phyloP scores from a whole-genome alignment of 257 asterid genomes.

The Lycium ferocissimum region DNA sequence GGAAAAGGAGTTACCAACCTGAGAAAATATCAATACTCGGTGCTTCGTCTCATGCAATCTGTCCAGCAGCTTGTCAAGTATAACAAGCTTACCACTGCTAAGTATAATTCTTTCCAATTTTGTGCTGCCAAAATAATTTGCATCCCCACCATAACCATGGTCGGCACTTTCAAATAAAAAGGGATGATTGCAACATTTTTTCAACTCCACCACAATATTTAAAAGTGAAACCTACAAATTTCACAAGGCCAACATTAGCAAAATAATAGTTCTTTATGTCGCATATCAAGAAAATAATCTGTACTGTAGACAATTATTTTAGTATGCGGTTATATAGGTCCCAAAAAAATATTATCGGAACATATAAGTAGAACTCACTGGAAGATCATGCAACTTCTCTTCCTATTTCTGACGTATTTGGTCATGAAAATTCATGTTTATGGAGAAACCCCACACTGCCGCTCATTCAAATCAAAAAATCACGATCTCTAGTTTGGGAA shows the following conservation, averaged over 20 bases:
- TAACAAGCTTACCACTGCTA: conserved; percentile 96
- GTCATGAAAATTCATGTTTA: conserved; percentile 17
- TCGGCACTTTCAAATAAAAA: conserved; percentile 99
- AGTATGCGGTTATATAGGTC: conserved; percentile 5
- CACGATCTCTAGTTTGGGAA: conserved; percentile 19
- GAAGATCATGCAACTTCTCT: not conserved
- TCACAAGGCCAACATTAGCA: conserved; percentile 16
- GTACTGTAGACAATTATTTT: not conserved
- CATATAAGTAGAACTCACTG: not conserved
- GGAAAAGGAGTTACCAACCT: conserved; percentile 56
- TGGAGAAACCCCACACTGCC: not conserved
- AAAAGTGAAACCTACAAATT: conserved; percentile 92
- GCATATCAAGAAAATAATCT: conserved; percentile 14
- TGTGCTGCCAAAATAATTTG: conserved; percentile 75
- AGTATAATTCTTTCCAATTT: conserved; percentile 88
- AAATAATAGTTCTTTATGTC: conserved; percentile 14
- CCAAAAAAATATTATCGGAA: not conserved
- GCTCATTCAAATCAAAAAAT: conserved; percentile 3
- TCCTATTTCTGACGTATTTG: not conserved
- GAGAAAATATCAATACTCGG: conserved; percentile 97
- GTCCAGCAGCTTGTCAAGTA: conserved; percentile 86
- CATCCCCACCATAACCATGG: conserved; percentile 99
- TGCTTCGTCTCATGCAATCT: conserved; percentile 93
- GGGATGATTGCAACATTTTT: conserved; percentile 99
- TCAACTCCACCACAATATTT: conserved; percentile 98